phyloP scores from a whole-genome alignment of 2,329 filamentous ascomycete genomes.

The Monosporascus sp. region DNA sequence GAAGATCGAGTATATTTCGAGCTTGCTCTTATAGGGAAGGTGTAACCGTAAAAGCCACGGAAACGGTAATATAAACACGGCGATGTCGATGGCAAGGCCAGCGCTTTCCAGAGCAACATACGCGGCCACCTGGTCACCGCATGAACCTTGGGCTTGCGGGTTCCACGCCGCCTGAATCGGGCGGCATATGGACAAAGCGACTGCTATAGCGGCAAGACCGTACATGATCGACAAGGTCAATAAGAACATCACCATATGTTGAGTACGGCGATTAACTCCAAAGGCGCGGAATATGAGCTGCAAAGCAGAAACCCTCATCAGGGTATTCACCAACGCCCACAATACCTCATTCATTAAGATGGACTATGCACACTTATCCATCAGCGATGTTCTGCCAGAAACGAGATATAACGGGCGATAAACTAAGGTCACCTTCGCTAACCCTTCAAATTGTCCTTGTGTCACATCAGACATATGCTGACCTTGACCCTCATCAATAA shows the following conservation, averaged over 20 bases:
- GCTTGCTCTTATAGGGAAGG: not conserved
- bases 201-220: constrained; percentile 1
- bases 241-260: not conserved
- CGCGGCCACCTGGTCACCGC: constrained; percentile 4
- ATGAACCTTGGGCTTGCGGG: not conserved
- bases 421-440: constrained; percentile 3
- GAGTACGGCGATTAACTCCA: no score
- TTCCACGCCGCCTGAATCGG: constrained; percentile 6
- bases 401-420: no score
- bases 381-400: no score
- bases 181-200: constrained; percentile 1
- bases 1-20: not conserved
- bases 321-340: constrained; percentile 7
- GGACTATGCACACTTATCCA: not conserved
- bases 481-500: constrained; percentile 9
- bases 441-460: constrained; percentile 3
- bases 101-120: constrained; percentile 2
- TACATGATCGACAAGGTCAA: not conserved
- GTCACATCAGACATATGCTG: constrained; percentile 6
- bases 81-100: constrained; percentile 4
- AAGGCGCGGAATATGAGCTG: not conserved
- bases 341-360: constrained; percentile 4
- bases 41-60: not conserved
- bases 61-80: constrained; percentile 2
- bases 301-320: constrained; percentile 5